Evolutionary conservation across 148 eudicot species (phyloP), one percentile per base, ranked within the genome.

Genomic region (Amaranthus hypochondriacus): DNA sequence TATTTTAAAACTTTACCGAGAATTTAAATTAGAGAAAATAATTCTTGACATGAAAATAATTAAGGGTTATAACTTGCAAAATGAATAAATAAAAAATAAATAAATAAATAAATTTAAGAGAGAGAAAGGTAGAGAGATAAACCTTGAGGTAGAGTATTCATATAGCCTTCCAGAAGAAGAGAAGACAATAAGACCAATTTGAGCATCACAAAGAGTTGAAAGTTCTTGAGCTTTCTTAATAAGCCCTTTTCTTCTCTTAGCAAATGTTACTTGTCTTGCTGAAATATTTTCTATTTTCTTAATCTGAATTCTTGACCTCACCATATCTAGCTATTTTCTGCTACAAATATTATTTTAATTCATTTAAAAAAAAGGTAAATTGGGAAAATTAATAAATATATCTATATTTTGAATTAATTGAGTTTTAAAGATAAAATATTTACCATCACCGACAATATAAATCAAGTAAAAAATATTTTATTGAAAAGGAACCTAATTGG

Each of bases 221-320:
- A 81, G 80, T 42, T 81, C 83, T n/a, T 68, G 56, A 3, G 83
- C 77, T 76, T 81, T 81, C 83, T 81, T 81, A n/a, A 81, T 68
- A 12, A 81, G 44, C 8, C 83, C 83, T 73, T 63, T 76, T 77
- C 77, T 76, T 56, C 83, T 73, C 83, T 77, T 81, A 43, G 83
- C 73, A 73, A 81, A 81, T 11, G 83, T 81, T 46, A 81, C 83
- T 39, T 81, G 83, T 43, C 83, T 76, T 77, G 83, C 66, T 68
- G 77, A 42, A 68, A 44, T 68, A 14, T 76, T 73, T 3, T 81
- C 75, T 76, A 81, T 77, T 68, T 64, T 81, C 75, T 81, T 76
- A 2, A 81, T 76, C 71, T 81, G 60, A n/a, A 73, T 73, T 57
- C 9, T 81, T 62, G 79, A 5, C 46, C 77, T 72, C 64, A 68